phyloP scores from a whole-genome alignment of 2,329 filamentous ascomycete genomes.

The Pestalotiopsis sp. region DNA sequence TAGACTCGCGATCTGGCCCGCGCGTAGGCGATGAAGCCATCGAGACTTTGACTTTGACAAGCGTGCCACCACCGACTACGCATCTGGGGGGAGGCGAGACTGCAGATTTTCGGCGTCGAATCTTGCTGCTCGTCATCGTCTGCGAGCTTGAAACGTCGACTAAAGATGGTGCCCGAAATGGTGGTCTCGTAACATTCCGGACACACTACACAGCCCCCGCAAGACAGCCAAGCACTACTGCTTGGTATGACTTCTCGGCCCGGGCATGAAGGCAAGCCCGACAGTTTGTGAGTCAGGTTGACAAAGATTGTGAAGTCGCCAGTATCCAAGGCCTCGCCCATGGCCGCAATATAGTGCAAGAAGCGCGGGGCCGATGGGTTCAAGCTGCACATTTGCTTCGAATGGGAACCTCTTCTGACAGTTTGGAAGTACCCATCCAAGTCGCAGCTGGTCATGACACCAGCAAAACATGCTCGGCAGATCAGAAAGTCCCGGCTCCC shows the following conservation, averaged over 20 bases:
- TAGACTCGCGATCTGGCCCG: not conserved
- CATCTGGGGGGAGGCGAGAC: slow-evolving; percentile 9
- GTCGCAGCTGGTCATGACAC: slow-evolving; percentile 7
- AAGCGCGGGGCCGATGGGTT: slow-evolving; percentile 4
- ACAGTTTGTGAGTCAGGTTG: not conserved
- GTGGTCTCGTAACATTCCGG: slow-evolving; percentile 11
- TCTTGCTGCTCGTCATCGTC: not conserved
- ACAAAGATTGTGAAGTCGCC: slow-evolving; percentile 12
- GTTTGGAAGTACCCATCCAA: slow-evolving; percentile 7
- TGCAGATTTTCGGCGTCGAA: not conserved
- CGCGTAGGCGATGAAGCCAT: not conserved
- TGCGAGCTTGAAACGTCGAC: not conserved
- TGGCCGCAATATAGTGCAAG: not conserved
- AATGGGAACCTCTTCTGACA: not conserved
- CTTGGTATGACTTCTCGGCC: not conserved
- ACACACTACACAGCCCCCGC: slow-evolving; percentile 5
- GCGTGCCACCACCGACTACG: not conserved
- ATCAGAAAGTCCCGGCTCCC: not conserved
- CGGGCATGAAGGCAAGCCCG: not conserved
- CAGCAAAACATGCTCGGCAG: slow-evolving; percentile 10
- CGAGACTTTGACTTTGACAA: not conserved
- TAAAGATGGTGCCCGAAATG: not conserved
- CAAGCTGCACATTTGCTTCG: not conserved
- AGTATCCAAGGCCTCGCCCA: slow-evolving; percentile 9
- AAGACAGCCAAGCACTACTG: not conserved